A percentile compares a stretch with the other conserved stretches of the same genome.
These are phyloP conservation scores for Pseudoturritis turrita DNA, from an alignment of 345 rosid genomes.

Conservation along the genomic window DNA sequence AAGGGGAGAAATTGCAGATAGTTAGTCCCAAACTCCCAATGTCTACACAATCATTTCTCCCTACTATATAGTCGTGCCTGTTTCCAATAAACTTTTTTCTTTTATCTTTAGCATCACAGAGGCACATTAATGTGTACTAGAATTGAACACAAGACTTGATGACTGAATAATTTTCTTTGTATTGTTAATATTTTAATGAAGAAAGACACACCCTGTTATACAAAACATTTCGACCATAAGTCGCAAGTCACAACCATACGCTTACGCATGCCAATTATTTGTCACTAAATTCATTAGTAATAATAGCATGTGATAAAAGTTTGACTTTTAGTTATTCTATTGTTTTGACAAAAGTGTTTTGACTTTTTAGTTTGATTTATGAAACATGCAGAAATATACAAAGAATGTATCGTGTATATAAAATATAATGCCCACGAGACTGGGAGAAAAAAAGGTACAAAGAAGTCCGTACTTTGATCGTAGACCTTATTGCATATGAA, in stretches of 20 bases:
- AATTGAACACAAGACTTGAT: background rate
- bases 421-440: background rate
- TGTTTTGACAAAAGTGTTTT: background rate
- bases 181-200: background rate
- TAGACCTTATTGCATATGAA: slow-evolving; percentile 7
- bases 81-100: background rate
- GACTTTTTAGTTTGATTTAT: background rate
- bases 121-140: background rate
- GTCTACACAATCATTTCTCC: slow-evolving; percentile 5
- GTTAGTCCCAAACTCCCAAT: slow-evolving; percentile 4
- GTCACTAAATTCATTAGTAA: background rate
- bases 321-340: slow-evolving; percentile 13
- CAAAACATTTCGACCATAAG: background rate
- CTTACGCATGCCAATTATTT: background rate
- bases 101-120: background rate
- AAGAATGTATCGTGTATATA: background rate
- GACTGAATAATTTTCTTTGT: background rate
- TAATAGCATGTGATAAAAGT: slow-evolving; percentile 9
- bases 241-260: background rate
- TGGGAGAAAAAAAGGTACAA: background rate
- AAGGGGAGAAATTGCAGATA: background rate
- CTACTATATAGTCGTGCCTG: background rate
- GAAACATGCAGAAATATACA: slow-evolving; percentile 6
- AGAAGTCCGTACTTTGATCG: slow-evolving; percentile 25
- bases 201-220: background rate